Evolutionary conservation across 257 asterid species (phyloP).

Genomic region (Nicotiana paniculata): DNA sequence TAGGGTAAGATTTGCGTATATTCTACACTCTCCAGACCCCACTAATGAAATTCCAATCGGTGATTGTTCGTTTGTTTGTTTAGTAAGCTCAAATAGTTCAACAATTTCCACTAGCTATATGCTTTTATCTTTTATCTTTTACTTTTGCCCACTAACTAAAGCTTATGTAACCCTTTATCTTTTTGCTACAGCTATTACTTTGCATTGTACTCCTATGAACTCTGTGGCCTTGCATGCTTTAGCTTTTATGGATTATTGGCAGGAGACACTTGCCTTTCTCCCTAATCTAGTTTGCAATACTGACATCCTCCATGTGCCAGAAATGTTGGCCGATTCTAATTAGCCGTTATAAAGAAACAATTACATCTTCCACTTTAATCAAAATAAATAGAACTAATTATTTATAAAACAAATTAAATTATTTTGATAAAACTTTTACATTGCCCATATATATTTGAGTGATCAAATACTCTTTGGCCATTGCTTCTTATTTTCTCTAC

Average conservation of each 20-base stretch:
- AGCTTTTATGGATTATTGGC: background rate
- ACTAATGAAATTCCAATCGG: too few relatives aligned
- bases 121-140: background rate
- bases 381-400: background rate
- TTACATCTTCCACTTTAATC: background rate
- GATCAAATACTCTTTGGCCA: background rate
- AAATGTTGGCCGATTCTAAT: background rate
- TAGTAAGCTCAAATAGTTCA: background rate
- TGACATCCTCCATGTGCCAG: background rate
- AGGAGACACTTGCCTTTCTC: background rate
- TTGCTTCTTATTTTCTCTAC: background rate
- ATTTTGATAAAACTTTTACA: too few relatives aligned
- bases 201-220: background rate
- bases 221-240: slow-evolving; percentile 2
- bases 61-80: background rate
- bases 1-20: too few relatives aligned
- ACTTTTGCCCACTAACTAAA: background rate
- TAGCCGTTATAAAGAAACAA: background rate
- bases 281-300: background rate
- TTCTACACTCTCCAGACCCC: too few relatives aligned
- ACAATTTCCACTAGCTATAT: background rate
- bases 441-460: too few relatives aligned
- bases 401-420: too few relatives aligned
- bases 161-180: background rate
- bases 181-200: background rate